Conservation (phyloP, 352 stramenopile genomes). For the Albugo candida region DNA sequence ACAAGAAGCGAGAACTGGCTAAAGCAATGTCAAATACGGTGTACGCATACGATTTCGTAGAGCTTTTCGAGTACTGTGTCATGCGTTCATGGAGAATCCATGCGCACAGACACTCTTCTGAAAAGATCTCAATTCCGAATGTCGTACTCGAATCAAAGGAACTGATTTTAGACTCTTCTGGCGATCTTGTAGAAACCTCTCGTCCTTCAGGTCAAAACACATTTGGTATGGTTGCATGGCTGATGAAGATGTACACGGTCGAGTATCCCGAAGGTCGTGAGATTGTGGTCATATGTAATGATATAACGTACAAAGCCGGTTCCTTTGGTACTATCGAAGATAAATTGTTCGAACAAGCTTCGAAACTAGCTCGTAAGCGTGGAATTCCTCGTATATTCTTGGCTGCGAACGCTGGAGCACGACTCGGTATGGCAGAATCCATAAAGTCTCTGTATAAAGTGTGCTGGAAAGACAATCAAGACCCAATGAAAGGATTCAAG, state of each 20-base stretch:
- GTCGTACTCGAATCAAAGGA: slow-evolving; percentile 88
- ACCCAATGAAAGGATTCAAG: slow-evolving; percentile 96
- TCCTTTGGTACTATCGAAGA: slow-evolving; percentile 99
- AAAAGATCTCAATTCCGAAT: slow-evolving; percentile 65
- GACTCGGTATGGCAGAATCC: slow-evolving; percentile 96
- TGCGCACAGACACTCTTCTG: slow-evolving; percentile 47
- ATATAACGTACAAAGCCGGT: slow-evolving; percentile 98
- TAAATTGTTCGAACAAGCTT: slow-evolving; percentile 96
- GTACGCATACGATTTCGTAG: slow-evolving; percentile 99
- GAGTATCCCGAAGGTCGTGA: slow-evolving; percentile 94
- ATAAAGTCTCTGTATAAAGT: slow-evolving; percentile 98
- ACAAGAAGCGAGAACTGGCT: slow-evolving; percentile 83
- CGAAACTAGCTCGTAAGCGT: slow-evolving; percentile 84
- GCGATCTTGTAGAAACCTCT: slow-evolving; percentile 33
- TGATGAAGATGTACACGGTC: slow-evolving; percentile 94
- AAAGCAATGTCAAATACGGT: slow-evolving; percentile 94
- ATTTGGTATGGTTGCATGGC: slow-evolving; percentile 99
- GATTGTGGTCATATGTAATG: slow-evolving; percentile 98
- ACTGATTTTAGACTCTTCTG: slow-evolving; percentile 81
- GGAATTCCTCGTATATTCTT: slow-evolving; percentile 95
- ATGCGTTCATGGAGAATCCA: slow-evolving; percentile 88
- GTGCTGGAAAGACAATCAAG: slow-evolving; percentile 90
- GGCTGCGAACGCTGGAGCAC: slow-evolving; percentile 96
- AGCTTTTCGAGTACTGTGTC: slow-evolving; percentile 94
- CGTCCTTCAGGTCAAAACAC: slow-evolving; percentile 91